Base-by-base conservation (phyloP, 768 basidiomycete species). In the Trametes cubensis region DNA sequence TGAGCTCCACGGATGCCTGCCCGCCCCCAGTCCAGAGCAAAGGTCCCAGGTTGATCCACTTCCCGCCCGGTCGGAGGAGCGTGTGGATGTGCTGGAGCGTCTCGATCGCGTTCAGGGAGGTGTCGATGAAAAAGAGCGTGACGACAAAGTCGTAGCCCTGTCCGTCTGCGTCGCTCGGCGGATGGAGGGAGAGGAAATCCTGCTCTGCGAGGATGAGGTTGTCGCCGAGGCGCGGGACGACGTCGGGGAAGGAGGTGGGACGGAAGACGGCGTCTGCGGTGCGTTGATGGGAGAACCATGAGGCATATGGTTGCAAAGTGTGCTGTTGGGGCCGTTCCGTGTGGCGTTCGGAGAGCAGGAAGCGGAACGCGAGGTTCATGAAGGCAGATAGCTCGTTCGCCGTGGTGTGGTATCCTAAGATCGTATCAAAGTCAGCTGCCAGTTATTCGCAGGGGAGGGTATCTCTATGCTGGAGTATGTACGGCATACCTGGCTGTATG, bases 41-140 rank as follows among this genome's bases (percentile, higher is more conserved):
- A 8, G 87, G 89, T 1, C 88, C 88, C 4, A 88, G 75, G 69
- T 90, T 90, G 69, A 89, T 82, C 89, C 88, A 90, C 10, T 72
- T 77, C 2, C 88, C 89, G 4, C 86, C 85, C 0, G 86, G 84
- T 38, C 77, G 77, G 17, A 90, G 79, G 21, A 88, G 78, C 14
- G 62, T 42, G 67, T 83, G 77, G 41, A 90, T 87, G 28, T 86
- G 83, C 57, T 80, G 77, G 58, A 89, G 76, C 15, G 75, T 74
- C 45, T 71, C 58, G 55, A 77, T 69, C 21, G 71, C 70, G 66
- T 76, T 77, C 38, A 72, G 58, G 5, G 76, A 73, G 15, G 77
- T 79, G 63, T 79, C 77, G 65, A 80, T 75, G 72, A 80, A 80
- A 70, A 78, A 79, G 15, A 79, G 70, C 1, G 73, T 72, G 15